These are phyloP conservation scores for Canariomyces notabilis DNA, from an alignment of 2,329 filamentous ascomycete genomes.

Conservation along the genomic window DNA sequence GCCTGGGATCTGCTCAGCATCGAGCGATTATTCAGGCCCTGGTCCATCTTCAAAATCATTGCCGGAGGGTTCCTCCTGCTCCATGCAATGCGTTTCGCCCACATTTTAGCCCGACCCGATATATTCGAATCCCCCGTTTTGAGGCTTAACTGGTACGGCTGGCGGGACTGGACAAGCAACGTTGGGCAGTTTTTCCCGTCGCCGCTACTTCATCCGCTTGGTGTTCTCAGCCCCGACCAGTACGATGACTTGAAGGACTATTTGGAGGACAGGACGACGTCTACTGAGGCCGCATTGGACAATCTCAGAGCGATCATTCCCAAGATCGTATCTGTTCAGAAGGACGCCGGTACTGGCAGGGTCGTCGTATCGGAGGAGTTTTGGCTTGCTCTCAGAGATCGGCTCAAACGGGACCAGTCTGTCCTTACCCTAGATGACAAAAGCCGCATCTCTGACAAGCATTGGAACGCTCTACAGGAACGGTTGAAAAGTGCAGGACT, in stretches of 20 bases:
- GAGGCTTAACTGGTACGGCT: conserved; percentile 24
- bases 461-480: conserved; percentile 43
- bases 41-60: conserved; percentile 1
- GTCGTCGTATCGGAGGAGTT: conserved; percentile 55
- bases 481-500: conserved; percentile 36
- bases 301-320: conserved; percentile 50
- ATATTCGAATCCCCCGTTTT: neutral
- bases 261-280: conserved; percentile 20
- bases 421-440: conserved; percentile 42
- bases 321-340: conserved; percentile 50
- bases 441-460: conserved; percentile 39
- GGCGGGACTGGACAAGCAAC: conserved; percentile 23
- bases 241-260: conserved; percentile 25
- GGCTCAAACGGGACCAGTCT: conserved; percentile 45
- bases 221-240: conserved; percentile 17
- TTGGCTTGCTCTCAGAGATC: conserved; percentile 57
- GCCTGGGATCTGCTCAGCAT: neutral
- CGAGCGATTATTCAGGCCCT: neutral
- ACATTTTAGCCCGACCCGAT: conserved; percentile 8
- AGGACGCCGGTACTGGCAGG: conserved; percentile 42
- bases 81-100: conserved; percentile 1
- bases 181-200: conserved; percentile 28
- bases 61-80: conserved; percentile 7
- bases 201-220: conserved; percentile 14
- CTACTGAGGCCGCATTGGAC: conserved; percentile 35